Conservation (phyloP, 495 filamentous ascomycete genomes). For the Hyaloscypha finlandica region DNA sequence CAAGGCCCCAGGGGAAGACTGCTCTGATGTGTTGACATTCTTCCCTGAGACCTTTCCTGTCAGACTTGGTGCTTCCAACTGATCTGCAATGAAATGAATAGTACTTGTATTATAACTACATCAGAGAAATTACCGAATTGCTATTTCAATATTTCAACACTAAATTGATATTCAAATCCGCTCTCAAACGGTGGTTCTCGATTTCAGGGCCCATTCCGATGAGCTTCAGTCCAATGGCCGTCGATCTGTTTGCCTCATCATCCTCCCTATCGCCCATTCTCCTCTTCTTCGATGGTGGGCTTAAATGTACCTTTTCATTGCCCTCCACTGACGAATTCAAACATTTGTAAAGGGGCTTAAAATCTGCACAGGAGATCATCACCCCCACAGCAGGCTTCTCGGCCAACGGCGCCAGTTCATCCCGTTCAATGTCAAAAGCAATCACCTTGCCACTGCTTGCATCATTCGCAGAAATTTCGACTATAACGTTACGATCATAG, state of each 20-base stretch:
- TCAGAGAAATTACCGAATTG: too few species aligned
- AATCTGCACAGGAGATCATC: slow-evolving; percentile 8
- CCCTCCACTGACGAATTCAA: neutral
- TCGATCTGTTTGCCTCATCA: neutral
- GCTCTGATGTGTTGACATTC: too few species aligned
- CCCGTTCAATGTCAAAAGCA: slow-evolving; percentile 5
- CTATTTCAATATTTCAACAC: neutral
- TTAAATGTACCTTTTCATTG: neutral
- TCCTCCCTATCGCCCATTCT: neutral
- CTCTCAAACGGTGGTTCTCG: neutral
- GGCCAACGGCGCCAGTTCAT: neutral
- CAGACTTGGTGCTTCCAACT: too few species aligned
- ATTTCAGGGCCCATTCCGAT: slow-evolving; percentile 2
- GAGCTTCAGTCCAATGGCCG: neutral
- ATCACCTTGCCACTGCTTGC: neutral
- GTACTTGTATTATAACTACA: too few species aligned
- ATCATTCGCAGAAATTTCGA: slow-evolving; percentile 1
- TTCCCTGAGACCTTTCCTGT: too few species aligned
- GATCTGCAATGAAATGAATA: too few species aligned
- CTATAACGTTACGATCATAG: slow-evolving; percentile 3
- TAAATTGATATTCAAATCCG: slow-evolving; percentile 11
- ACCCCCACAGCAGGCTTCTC: neutral
- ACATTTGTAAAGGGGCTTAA: neutral
- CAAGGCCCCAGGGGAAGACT: too few species aligned
- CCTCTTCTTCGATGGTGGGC: neutral